Percentiles rank a stretch among this genome's conserved stretches.
Evolutionary conservation across 192 early-diverging fungal species (phyloP).

Genomic region (Backusella liffmaniae): DNA sequence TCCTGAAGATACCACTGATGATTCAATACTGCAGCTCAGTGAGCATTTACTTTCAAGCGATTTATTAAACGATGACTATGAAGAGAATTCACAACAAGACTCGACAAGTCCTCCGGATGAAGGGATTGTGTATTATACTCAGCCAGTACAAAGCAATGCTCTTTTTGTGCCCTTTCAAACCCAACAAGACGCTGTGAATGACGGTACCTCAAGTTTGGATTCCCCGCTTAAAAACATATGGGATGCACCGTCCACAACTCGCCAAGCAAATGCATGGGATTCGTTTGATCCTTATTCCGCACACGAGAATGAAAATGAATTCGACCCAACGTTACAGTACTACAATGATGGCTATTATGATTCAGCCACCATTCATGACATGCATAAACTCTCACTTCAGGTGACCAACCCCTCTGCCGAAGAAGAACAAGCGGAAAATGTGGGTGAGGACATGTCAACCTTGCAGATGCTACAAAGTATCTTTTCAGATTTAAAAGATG

Average conservation of each 20-base stretch:
- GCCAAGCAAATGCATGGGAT: neutral
- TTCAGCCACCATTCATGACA: slow-evolving; percentile 23
- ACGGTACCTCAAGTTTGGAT: neutral
- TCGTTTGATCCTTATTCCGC: neutral
- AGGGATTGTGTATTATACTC: neutral
- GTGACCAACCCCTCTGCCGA: slow-evolving; percentile 27
- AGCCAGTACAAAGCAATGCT: neutral
- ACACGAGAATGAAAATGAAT: slow-evolving; percentile 22
- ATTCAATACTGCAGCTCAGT: neutral
- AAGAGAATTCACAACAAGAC: neutral
- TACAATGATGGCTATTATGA: slow-evolving; percentile 18
- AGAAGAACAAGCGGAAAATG: slow-evolving; percentile 28
- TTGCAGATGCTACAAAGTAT: slow-evolving; percentile 44
- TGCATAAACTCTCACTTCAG: slow-evolving; percentile 8
- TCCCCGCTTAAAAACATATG: slow-evolving; percentile 8
- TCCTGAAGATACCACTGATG: neutral
- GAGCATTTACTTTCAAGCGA: slow-evolving; percentile 4
- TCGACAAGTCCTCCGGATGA: neutral
- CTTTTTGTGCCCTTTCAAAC: neutral
- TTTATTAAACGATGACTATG: slow-evolving; percentile 11
- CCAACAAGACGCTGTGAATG: neutral
- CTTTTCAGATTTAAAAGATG: slow-evolving; percentile 37
- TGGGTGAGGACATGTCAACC: slow-evolving; percentile 47
- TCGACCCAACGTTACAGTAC: slow-evolving; percentile 34
- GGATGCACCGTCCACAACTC: neutral